Evolutionary conservation across 1,139 yeast genomes (phyloP).

Genomic region (Eremothecium coryli): DNA sequence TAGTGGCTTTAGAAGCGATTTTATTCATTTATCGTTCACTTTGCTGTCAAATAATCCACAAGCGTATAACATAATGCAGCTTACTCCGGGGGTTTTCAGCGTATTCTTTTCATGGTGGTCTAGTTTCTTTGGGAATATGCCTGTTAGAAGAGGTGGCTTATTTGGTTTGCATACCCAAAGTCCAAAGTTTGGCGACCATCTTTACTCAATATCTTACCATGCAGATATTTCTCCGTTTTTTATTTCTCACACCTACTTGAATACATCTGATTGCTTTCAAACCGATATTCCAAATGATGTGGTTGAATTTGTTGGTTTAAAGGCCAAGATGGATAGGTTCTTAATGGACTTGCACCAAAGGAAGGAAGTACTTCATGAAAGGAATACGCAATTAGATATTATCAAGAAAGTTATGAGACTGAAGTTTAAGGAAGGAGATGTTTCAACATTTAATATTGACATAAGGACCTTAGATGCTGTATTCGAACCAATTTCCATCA

Average conservation of each 20-base stretch:
- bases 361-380: slow-evolving; percentile 55
- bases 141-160: slow-evolving; percentile 63
- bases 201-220: slow-evolving; percentile 74
- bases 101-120: slow-evolving; percentile 84
- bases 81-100: slow-evolving; percentile 58
- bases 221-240: slow-evolving; percentile 65
- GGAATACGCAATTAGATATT: slow-evolving; percentile 48
- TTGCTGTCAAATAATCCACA: slow-evolving; percentile 41
- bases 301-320: slow-evolving; percentile 58
- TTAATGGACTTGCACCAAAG: slow-evolving; percentile 78
- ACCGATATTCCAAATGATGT: slow-evolving; percentile 43
- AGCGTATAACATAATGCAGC: slow-evolving; percentile 62
- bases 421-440: slow-evolving; percentile 38
- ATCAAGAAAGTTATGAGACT: slow-evolving; percentile 48
- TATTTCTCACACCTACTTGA: slow-evolving; percentile 62
- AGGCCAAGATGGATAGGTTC: slow-evolving; percentile 59
- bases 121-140: slow-evolving; percentile 64
- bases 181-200: slow-evolving; percentile 65
- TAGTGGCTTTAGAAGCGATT: slow-evolving; percentile 67
- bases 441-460: slow-evolving; percentile 41
- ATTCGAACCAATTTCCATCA: slow-evolving; percentile 49
- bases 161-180: slow-evolving; percentile 41
- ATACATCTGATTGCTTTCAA: slow-evolving; percentile 37
- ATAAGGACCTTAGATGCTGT: slow-evolving; percentile 60
- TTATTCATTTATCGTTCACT: slow-evolving; percentile 67